Conservation (phyloP, 495 filamentous ascomycete species). For the Tetracladium setigerum region DNA sequence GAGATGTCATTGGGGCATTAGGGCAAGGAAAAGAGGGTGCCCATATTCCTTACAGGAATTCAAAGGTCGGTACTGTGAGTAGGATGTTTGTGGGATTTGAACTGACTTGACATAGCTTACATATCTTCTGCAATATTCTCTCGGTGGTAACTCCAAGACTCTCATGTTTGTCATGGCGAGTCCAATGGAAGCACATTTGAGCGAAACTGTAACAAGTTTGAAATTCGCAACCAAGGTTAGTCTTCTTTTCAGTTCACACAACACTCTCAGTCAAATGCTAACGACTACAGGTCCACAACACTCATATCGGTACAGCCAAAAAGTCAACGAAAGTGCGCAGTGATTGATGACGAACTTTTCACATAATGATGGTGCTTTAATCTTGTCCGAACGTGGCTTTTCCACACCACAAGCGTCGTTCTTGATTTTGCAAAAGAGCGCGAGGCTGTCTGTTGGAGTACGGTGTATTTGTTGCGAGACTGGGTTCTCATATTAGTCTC, state of each 20-base stretch:
- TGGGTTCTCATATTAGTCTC: no score
- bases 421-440: no score
- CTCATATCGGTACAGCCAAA: slow-evolving; percentile 82
- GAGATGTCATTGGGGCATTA: slow-evolving; percentile 88
- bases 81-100: background rate
- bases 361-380: no score
- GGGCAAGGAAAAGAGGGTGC: slow-evolving; percentile 78
- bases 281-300: slow-evolving; percentile 59
- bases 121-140: slow-evolving; percentile 88
- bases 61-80: slow-evolving; percentile 54
- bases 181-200: slow-evolving; percentile 82
- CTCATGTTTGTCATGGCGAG: slow-evolving; percentile 99
- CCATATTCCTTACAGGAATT: slow-evolving; percentile 92
- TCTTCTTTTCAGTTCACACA: background rate
- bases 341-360: background rate
- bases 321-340: slow-evolving; percentile 52
- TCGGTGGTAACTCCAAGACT: slow-evolving; percentile 93
- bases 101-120: slow-evolving; percentile 54
- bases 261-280: background rate
- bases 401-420: no score
- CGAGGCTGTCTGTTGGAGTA: no score
- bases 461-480: no score
- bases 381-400: no score
- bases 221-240: slow-evolving; percentile 90
- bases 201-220: slow-evolving; percentile 89